Evolutionary conservation across 805 yeast genomes (phyloP), one percentile per base, ranked within the genome.

Genomic region (Limtongozyma cylindracea): DNA sequence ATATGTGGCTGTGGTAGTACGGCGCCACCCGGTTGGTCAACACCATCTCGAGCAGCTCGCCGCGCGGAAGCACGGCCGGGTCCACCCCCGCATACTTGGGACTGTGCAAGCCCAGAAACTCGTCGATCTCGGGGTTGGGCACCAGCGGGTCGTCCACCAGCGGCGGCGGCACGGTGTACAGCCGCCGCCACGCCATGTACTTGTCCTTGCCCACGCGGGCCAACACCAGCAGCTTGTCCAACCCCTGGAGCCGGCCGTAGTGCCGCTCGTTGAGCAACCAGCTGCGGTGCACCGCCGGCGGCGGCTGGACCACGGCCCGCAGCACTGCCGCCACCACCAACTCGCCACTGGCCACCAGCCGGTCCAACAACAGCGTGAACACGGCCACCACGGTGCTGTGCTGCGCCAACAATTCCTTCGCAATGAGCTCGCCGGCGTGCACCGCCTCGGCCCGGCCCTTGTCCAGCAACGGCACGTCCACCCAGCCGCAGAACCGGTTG

Each of bases 231-330:
- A 38, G 38, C 27, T 52, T 48, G 28, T 47, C 43, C 8, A 36
- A 31, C 10, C 58, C 58, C 29, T 51, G 58, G 23, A 43, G 49
- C 14, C 35, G 32, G 3, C 58, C 58, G 27, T 51, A 51, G 31
- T 51, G 58, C 13, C 58, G 35, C 27, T 51, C 58, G 27, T 51
- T 51, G 23, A 51, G 37, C 22, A 49, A 39, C 58, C 58, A 51
- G 11, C 38, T 33, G 29, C 49, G 49, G 25, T 44, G 47, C n/a
- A n/a, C n/a, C n/a, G n/a, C n/a, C n/a, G n/a, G n/a, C n/a, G n/a
- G n/a, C n/a, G n/a, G n/a, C 26, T 49, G 53, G 12, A 49, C 30
- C 46, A 51, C 49, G 20, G 43, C 27, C 21, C 45, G 33, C 17
- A 35, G 31, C 18, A 50, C 23, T 14, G 35, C 31, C 18, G 44